Percentiles rank a stretch among this genome's conserved stretches.
These are phyloP conservation scores for Globisporangium carolinianum DNA, from an alignment of 352 stramenopile genomes.

Conservation along the genomic window DNA sequence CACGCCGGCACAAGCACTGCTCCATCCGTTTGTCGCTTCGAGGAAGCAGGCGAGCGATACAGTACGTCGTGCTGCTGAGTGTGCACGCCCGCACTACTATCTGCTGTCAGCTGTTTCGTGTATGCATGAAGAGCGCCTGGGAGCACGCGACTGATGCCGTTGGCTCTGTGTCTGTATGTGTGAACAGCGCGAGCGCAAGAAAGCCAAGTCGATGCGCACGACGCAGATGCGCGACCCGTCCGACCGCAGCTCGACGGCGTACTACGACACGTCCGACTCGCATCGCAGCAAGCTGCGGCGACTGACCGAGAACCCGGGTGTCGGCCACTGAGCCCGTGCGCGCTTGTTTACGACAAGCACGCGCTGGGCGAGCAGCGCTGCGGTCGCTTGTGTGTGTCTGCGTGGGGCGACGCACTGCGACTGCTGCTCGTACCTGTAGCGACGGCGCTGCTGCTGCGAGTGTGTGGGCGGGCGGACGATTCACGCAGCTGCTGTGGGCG, in stretches of 20 bases:
- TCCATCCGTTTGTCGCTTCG: constrained; percentile 90
- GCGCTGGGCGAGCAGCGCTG: not conserved
- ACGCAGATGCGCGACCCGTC: constrained; percentile 26
- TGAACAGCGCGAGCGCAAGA: constrained; percentile 26
- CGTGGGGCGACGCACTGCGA: too few species aligned
- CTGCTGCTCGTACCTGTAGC: too few species aligned
- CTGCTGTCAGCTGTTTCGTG: too few species aligned
- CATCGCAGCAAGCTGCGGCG: constrained; percentile 42
- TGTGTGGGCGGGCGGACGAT: too few species aligned
- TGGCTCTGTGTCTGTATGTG: constrained; percentile 7
- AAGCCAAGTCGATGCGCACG: constrained; percentile 41
- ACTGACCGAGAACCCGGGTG: constrained; percentile 30
- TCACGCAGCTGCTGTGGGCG: too few species aligned
- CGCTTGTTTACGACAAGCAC: not conserved
- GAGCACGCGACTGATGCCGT: not conserved
- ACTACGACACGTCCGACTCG: constrained; percentile 6
- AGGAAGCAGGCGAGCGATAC: constrained; percentile 31
- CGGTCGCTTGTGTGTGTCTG: not conserved
- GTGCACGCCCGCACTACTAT: too few species aligned
- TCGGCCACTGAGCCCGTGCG: constrained; percentile 26
- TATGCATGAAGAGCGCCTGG: too few species aligned
- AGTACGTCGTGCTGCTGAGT: constrained; percentile 9
- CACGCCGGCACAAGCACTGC: constrained; percentile 87
- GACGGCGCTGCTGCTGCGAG: too few species aligned
- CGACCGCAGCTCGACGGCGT: constrained; percentile 8